Evolutionary conservation across 495 filamentous ascomycete species (phyloP).

Genomic region (Pseudevernia furfuracea): DNA sequence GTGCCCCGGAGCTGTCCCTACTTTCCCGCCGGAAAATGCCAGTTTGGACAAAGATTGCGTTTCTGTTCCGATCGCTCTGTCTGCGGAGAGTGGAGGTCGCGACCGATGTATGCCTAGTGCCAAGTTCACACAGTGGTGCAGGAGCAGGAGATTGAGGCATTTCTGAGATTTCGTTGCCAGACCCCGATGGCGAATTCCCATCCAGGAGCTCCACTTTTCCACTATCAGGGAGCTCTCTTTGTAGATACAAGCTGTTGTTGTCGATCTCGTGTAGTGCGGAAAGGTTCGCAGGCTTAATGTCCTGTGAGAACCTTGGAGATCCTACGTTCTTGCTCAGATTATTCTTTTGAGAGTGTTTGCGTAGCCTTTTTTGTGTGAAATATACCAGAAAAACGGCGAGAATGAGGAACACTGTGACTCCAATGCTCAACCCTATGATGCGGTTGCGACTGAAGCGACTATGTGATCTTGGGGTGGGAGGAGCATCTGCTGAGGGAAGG

Average conservation of each 20-base stretch:
- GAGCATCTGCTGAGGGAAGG: background rate
- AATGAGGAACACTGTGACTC: background rate
- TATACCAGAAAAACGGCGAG: background rate
- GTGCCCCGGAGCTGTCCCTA: background rate
- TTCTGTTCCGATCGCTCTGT: background rate
- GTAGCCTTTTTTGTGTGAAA: background rate
- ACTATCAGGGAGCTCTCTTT: constrained; percentile 4
- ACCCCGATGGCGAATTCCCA: background rate
- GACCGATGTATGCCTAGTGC: background rate
- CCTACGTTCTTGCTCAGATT: background rate
- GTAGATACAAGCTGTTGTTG: background rate
- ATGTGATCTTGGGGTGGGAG: background rate
- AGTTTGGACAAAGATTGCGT: background rate
- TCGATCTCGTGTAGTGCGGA: constrained; percentile 1
- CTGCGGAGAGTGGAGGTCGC: background rate
- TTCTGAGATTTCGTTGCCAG: background rate
- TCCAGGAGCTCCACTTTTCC: background rate
- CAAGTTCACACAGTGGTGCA: background rate
- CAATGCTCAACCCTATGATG: constrained; percentile 8
- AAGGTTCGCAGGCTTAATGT: background rate
- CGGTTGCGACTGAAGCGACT: background rate
- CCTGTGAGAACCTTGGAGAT: background rate
- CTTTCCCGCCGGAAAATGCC: background rate
- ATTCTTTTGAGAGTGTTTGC: background rate
- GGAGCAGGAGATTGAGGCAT: background rate